These are phyloP conservation scores for barley (Hordeum vulgare) DNA, from an alignment of 176 grass and related monocot genomes.

Conservation along the genomic window MorexV3_pseudomolecules_assembly NC_058519.1:567293813-567294312, in stretches of 20 bases:
- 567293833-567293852: neutral
- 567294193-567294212: neutral
- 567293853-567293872: neutral
- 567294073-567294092: neutral
- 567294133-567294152: neutral
- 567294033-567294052: neutral
- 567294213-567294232: neutral
- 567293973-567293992: slow-evolving; percentile 84
- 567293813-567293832: slow-evolving; percentile 42
- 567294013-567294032: slow-evolving; percentile 45
- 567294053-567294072: slow-evolving; percentile 9
- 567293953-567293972: slow-evolving; percentile 67
- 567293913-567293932: slow-evolving; percentile 64
- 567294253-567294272: neutral
- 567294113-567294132: neutral
- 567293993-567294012: slow-evolving; percentile 91
- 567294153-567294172: neutral
- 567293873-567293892: slow-evolving; percentile 2
- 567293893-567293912: slow-evolving; percentile 36
- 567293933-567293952: slow-evolving; percentile 77
- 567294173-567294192: neutral
- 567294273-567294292: neutral
- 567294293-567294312: neutral
- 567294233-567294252: neutral
- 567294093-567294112: neutral